Conservation (phyloP, 345 rosid genomes). For the Dimocarpus longan region DNA sequence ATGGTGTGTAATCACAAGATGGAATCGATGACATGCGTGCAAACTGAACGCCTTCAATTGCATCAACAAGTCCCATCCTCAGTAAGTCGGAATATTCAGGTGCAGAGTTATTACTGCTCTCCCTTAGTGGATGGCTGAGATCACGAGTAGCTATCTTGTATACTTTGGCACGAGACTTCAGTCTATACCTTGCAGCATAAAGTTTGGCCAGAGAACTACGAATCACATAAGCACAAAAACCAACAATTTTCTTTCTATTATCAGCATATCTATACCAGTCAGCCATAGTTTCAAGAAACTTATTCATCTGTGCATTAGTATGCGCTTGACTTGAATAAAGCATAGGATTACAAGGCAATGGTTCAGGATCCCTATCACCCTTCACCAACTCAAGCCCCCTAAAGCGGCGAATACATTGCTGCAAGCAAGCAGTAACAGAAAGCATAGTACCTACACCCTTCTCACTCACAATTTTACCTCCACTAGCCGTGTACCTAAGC, state of each 20-base stretch:
- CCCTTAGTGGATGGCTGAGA: conserved; percentile 81
- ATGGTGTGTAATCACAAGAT: conserved; percentile 88
- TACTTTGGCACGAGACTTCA: conserved; percentile 96
- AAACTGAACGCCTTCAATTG: conserved; percentile 92
- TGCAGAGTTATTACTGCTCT: conserved; percentile 79
- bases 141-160: conserved; percentile 80
- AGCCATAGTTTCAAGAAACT: conserved; percentile 96
- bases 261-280: conserved; percentile 97
- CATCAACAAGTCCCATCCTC: conserved; percentile 96
- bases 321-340: conserved; percentile 97
- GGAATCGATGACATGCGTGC: conserved; percentile 92
- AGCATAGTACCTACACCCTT: conserved; percentile 94
- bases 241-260: conserved; percentile 88
- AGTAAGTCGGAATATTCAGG: conserved; percentile 95
- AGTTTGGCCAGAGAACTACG: conserved; percentile 95
- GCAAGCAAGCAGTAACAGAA: conserved; percentile 89
- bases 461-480: conserved; percentile 81
- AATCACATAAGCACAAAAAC: conserved; percentile 93
- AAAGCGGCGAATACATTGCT: conserved; percentile 79
- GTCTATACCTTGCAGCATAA: conserved; percentile 93
- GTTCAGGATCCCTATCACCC: conserved; percentile 97
- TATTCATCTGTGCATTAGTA: conserved; percentile 94
- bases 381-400: conserved; percentile 81
- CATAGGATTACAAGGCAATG: conserved; percentile 93
- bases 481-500: conserved; percentile 76